These are phyloP conservation scores for Candida verbasci DNA, from an alignment of 805 yeast species.

Conservation along the genomic window DNA sequence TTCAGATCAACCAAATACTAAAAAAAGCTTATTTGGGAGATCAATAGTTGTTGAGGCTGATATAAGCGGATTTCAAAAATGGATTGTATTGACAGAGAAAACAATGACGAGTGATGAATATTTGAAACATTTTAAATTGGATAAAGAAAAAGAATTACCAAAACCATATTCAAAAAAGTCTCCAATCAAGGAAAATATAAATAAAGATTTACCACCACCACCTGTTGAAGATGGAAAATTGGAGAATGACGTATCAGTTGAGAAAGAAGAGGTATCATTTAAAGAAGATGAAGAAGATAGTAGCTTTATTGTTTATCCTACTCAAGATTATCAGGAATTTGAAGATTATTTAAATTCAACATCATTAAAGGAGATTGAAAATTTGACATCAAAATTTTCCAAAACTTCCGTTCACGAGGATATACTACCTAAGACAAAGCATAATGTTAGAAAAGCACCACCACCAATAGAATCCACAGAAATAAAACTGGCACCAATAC, in stretches of 20 bases:
- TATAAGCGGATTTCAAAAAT: conserved; percentile 70
- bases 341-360: conserved; percentile 2
- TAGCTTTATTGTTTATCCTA: conserved; percentile 8
- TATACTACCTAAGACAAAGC: neutral
- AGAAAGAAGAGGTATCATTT: neutral
- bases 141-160: neutral
- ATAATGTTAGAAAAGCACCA: conserved; percentile 12
- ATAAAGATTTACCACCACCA: conserved; percentile 3
- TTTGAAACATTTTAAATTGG: conserved; percentile 2
- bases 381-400: conserved; percentile 2
- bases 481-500: neutral
- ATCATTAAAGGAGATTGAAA: neutral
- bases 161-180: neutral
- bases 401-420: conserved; percentile 2
- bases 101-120: conserved; percentile 40
- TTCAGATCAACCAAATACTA: conserved; percentile 61
- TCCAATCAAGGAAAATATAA: neutral
- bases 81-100: conserved; percentile 73
- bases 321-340: neutral
- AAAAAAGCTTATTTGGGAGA: conserved; percentile 72
- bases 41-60: conserved; percentile 80
- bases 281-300: too few species aligned
- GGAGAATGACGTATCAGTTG: neutral
- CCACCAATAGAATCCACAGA: conserved; percentile 5
- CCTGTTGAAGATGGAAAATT: neutral